Evolutionary conservation across 331 rosid genomes (phyloP).

Genomic region (Malus hybrid): DNA sequence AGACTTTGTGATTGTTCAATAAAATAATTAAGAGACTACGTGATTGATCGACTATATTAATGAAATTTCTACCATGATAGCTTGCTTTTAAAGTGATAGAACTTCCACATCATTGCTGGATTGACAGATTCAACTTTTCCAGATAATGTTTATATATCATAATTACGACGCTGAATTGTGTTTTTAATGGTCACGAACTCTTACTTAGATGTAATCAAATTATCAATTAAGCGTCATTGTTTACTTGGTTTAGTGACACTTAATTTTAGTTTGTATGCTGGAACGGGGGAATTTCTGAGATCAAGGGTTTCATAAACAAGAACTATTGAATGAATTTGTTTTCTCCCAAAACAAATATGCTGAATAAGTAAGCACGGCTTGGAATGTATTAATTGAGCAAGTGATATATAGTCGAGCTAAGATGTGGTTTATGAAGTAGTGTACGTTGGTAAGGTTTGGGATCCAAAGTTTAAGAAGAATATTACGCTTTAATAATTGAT

Average conservation of each 20-base stretch:
- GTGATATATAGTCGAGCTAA: neutral
- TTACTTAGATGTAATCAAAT: neutral
- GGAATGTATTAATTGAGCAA: neutral
- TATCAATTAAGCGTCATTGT: neutral
- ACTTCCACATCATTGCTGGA: neutral
- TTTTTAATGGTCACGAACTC: neutral
- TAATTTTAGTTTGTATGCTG: neutral
- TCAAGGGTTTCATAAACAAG: neutral
- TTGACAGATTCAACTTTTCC: neutral
- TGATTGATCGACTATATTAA: neutral
- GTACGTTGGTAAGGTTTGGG: conserved; percentile 4
- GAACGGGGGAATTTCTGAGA: neutral
- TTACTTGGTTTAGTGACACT: neutral
- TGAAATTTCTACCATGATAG: neutral
- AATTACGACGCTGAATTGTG: too few species aligned
- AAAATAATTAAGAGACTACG: neutral
- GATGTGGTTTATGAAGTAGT: neutral
- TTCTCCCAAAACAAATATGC: neutral
- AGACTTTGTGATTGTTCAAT: neutral
- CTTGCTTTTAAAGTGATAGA: neutral
- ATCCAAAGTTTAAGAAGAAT: conserved; percentile 24
- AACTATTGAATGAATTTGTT: neutral
- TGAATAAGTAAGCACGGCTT: neutral
- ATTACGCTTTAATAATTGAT: conserved; percentile 52
- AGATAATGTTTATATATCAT: neutral